These are phyloP conservation scores for Pseudomicrostroma phylloplanum DNA, from an alignment of 1,284 basidiomycete genomes.

Conservation along the genomic window DNA sequence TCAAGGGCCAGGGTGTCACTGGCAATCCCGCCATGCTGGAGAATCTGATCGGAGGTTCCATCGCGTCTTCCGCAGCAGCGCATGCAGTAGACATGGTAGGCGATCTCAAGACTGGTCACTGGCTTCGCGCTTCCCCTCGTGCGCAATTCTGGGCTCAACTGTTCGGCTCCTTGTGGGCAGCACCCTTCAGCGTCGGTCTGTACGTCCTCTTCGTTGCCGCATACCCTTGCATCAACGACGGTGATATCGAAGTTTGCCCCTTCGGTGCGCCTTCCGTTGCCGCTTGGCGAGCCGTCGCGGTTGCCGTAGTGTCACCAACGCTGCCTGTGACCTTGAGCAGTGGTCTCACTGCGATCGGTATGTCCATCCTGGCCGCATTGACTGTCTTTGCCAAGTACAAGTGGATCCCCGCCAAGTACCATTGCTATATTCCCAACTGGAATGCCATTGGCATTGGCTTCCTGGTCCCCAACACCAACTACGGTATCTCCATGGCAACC, in stretches of 20 bases:
- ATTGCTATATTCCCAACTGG: slow-evolving; percentile 62
- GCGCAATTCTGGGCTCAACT: too few relatives aligned
- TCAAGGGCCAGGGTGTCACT: slow-evolving; percentile 51
- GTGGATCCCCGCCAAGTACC: slow-evolving; percentile 59
- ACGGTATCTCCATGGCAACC: slow-evolving; percentile 43
- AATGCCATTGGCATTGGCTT: slow-evolving; percentile 62
- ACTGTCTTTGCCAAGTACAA: slow-evolving; percentile 58
- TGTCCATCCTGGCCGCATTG: slow-evolving; percentile 56
- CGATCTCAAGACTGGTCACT: slow-evolving; percentile 61
- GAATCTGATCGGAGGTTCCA: slow-evolving; percentile 60
- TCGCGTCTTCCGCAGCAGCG: slow-evolving; percentile 60
- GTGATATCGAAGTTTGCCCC: slow-evolving; percentile 54
- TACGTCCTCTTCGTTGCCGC: too few relatives aligned
- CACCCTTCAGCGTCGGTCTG: too few relatives aligned
- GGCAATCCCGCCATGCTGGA: slow-evolving; percentile 57
- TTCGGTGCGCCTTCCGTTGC: slow-evolving; percentile 61
- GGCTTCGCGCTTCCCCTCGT: too few relatives aligned
- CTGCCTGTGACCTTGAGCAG: slow-evolving; percentile 26
- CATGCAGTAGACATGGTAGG: slow-evolving; percentile 67
- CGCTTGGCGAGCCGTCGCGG: slow-evolving; percentile 63
- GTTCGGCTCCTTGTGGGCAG: too few relatives aligned
- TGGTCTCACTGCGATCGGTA: slow-evolving; percentile 63
- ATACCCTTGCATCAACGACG: too few relatives aligned
- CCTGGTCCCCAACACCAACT: slow-evolving; percentile 53
- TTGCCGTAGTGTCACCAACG: slow-evolving; percentile 54